Base-by-base conservation (phyloP, 805 yeast genomes). In the Saccharomycopsis sp. region DNA sequence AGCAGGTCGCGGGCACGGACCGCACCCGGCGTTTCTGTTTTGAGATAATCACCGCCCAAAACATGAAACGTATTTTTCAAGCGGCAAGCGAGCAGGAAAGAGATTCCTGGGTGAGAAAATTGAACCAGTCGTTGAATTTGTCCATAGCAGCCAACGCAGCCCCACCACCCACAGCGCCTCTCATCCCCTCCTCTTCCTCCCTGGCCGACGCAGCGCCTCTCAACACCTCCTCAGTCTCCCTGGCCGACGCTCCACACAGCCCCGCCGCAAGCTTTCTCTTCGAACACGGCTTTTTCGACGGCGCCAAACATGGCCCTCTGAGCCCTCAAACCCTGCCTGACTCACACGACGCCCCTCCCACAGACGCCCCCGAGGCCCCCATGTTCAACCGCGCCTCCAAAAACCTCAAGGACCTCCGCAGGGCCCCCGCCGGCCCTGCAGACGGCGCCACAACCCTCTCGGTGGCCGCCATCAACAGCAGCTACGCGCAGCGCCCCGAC, bases 11-110 rank as follows among this genome's bases (percentile, higher is more conserved):
- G 18, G 24, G 14, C n/a, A 29, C 18, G 23, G 50, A 52, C 14
- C 50, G 16, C 44, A 79, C 75, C 44, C 66, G 80, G 16, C 65
- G 79, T 44, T 79, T 72, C 67, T 87, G 96, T 64, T 86, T 90
- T 67, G 91, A 90, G 66, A 80, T 90, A 5, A 78, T 85, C 51
- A 87, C 94, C 0, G 85, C 91, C 0, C 70, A 74, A 16, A 87
- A 87, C 24, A 66, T 74, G 7, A 85, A 83, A 63, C 86, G 89
- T 60, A 79, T 82, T 1, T 88, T 86, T 65, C 96, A 91, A 68
- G 89, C 92, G 0, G 77, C 84, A 1, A 79, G 80, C 54, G 86
- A 83, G 54, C 81, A 76, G 9, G 96, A 89, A 60, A 73, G 86
- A 64, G 76, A 78, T 29, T 70, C 78, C 15, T 90, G 97, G 96